These are phyloP conservation scores for Cardamine chenopodiifolia DNA, from an alignment of 345 rosid species.

Conservation along the genomic window DNA sequence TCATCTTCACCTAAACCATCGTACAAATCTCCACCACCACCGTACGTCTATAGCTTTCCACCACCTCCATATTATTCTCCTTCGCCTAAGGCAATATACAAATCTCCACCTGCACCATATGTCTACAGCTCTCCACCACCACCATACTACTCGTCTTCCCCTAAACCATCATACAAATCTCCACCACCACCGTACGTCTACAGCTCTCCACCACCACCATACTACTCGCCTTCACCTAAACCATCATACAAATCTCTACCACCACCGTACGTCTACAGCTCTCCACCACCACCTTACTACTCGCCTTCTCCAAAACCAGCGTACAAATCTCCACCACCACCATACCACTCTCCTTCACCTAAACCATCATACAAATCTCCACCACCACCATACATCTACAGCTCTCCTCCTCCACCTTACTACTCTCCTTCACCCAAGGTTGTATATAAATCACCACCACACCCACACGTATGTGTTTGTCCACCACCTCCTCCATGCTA, in stretches of 20 bases:
- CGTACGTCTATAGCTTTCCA: not conserved
- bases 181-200: not conserved
- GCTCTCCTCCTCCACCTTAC: not conserved
- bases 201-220: not conserved
- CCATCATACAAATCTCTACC: not conserved
- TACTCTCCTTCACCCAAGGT: constrained; percentile 3
- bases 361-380: not conserved
- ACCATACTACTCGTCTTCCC: too few species aligned
- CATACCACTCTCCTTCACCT: not conserved
- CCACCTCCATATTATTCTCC: not conserved
- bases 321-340: not conserved
- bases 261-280: not conserved
- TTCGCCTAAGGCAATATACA: not conserved
- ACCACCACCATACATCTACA: not conserved
- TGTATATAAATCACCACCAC: not conserved
- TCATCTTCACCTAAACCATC: not conserved
- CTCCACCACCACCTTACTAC: not conserved
- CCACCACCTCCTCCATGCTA: constrained; percentile 6
- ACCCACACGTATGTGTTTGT: not conserved
- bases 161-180: not conserved
- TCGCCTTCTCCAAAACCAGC: not conserved
- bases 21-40: not conserved
- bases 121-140: too few species aligned
- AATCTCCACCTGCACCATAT: not conserved
- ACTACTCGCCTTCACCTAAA: not conserved